Base-by-base conservation (phyloP, 768 basidiomycete species). In the Fomitopsis pulvina region DNA sequence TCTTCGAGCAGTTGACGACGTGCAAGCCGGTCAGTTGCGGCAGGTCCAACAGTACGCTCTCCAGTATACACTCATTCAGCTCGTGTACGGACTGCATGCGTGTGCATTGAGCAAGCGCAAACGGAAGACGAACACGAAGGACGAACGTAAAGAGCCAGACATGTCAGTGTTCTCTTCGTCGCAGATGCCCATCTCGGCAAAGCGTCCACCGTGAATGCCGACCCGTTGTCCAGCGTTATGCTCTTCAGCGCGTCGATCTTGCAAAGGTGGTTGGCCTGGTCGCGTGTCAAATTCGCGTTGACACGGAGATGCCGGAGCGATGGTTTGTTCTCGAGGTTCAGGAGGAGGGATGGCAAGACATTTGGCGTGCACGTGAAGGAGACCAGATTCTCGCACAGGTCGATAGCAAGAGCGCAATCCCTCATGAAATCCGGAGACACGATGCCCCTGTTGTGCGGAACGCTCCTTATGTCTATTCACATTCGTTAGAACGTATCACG, bases 81-180 rank as follows among this genome's bases (percentile, higher is more conserved):
- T 81, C 75, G 30, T 67, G 71, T 2, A 77, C 73, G 68, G 74
- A 75, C 87, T 89, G 55, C 18, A 27, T 28, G 1, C 10, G 11
- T 18, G n/a, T 7, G 28, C 10, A 18, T 18, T 32, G 26, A 43
- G 12, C 12, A n/a, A 10, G 16, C n/a, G n/a, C 9, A 4, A 27
- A 29, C 6, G n/a, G 1, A 6, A 39, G 22, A n/a, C 34, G 18
- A 25, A 20, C 28, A 27, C 21, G 21, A 16, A 26, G 14, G 30
- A 70, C 84, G 49, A 58, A 87, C 87, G 57, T 69, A 79, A 39
- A 90, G 63, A 0, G 79, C 79, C 55, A 90, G 66, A 26, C 66
- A 72, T 2, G 70, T 72, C 56, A 87, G 65, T 1, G 75, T 78
- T 22, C 55, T 61, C 39, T 65, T 64, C 42, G 83, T 60, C 24